phyloP scores from a whole-genome alignment of 1,284 basidiomycete species.

The Schizophyllum commune region DNA sequence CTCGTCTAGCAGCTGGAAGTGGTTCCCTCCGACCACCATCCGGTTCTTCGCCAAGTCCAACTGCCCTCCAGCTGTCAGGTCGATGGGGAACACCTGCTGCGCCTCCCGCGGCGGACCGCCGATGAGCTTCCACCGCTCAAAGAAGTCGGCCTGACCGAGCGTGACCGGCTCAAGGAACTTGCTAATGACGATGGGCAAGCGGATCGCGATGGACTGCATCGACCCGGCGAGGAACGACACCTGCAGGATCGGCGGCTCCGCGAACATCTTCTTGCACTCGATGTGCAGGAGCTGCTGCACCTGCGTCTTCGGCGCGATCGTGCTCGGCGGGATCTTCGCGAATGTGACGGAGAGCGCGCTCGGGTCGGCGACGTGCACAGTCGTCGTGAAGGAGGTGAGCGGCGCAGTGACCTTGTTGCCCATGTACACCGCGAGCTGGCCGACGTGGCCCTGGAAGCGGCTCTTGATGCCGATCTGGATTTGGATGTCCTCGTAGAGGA shows the following conservation, averaged over 20 bases:
- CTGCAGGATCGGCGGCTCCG: conserved; percentile 71
- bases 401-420: conserved; percentile 91
- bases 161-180: conserved; percentile 95
- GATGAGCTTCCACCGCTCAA: conserved; percentile 97
- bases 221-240: conserved; percentile 91
- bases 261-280: conserved; percentile 89
- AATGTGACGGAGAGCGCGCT: conserved; percentile 76
- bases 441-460: conserved; percentile 88
- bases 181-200: conserved; percentile 80
- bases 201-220: conserved; percentile 79
- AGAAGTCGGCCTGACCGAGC: conserved; percentile 81
- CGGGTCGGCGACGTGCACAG: conserved; percentile 62
- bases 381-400: conserved; percentile 85
- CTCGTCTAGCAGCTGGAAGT: conserved; percentile 69
- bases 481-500: conserved; percentile 93
- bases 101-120: conserved; percentile 91
- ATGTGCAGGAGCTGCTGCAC: conserved; percentile 90
- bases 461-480: conserved; percentile 96
- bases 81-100: conserved; percentile 82
- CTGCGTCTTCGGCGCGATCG: conserved; percentile 78
- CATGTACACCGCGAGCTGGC: conserved; percentile 89
- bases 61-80: conserved; percentile 57
- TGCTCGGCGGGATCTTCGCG: conserved; percentile 81
- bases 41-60: conserved; percentile 70
- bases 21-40: conserved; percentile 72